Conservation (phyloP, 1,284 basidiomycete species). For the Pyrrhoderma noxium region DNA sequence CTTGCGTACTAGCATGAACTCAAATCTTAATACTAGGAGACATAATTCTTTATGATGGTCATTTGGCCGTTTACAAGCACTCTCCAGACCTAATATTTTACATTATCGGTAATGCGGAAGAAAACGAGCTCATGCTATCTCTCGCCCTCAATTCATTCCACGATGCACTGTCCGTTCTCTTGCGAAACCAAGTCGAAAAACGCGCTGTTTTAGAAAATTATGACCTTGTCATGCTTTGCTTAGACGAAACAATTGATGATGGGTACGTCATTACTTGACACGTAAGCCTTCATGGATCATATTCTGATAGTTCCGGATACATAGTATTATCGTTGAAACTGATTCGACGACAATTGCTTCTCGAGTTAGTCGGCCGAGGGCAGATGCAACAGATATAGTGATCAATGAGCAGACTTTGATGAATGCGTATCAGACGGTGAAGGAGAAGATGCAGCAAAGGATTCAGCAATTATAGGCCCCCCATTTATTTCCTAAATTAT, state of each 20-base stretch:
- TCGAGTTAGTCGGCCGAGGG: constrained; percentile 85
- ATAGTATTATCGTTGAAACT: constrained; percentile 94
- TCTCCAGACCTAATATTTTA: constrained; percentile 95
- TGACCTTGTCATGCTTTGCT: constrained; percentile 85
- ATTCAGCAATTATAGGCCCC: constrained; percentile 45
- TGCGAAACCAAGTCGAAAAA: constrained; percentile 94
- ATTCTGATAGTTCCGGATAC: background rate
- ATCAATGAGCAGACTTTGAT: constrained; percentile 98
- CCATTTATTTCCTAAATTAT: background rate
- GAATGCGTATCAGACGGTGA: constrained; percentile 87
- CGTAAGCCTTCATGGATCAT: constrained; percentile 1
- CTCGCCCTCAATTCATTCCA: constrained; percentile 77
- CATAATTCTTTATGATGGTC: constrained; percentile 88
- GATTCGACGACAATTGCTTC: constrained; percentile 94
- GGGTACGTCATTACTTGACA: constrained; percentile 56
- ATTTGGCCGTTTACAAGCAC: constrained; percentile 90
- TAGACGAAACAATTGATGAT: constrained; percentile 98
- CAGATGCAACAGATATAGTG: constrained; percentile 93
- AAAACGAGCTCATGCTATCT: constrained; percentile 97
- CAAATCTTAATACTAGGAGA: constrained; percentile 54
- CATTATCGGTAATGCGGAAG: constrained; percentile 80
- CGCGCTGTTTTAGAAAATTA: constrained; percentile 91
- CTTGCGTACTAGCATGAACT: background rate
- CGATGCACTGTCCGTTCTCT: constrained; percentile 80
- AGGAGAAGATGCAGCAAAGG: constrained; percentile 67